These are phyloP conservation scores for Trichoderma sp. DNA, from an alignment of 2,329 filamentous ascomycete species.

Conservation along the genomic window DNA sequence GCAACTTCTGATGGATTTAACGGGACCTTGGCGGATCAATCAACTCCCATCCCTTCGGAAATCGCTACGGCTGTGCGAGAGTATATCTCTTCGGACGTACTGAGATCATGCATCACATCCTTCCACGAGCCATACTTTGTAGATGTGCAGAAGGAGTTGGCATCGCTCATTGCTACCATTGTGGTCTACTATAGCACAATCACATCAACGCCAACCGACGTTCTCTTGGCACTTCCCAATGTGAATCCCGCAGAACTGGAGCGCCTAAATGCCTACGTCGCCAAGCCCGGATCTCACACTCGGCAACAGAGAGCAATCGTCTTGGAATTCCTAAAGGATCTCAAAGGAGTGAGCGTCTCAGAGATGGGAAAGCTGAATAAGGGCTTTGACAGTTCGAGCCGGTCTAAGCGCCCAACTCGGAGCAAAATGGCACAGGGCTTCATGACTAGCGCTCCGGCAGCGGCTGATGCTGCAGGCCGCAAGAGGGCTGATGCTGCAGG, in stretches of 20 bases:
- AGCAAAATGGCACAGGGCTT: constrained; percentile 65
- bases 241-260: constrained; percentile 70
- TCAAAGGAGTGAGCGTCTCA: constrained; percentile 88
- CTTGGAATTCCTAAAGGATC: constrained; percentile 78
- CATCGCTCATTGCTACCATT: constrained; percentile 82
- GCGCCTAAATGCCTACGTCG: constrained; percentile 61
- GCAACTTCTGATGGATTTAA: constrained; percentile 31
- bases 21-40: constrained; percentile 37
- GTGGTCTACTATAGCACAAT: constrained; percentile 71
- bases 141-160: constrained; percentile 90
- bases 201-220: constrained; percentile 69
- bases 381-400: constrained; percentile 36
- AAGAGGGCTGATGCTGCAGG: constrained; percentile 7
- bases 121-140: constrained; percentile 97
- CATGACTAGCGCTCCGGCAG: constrained; percentile 52
- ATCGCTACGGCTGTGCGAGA: constrained; percentile 74
- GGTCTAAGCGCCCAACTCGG: constrained; percentile 33
- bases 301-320: constrained; percentile 79
- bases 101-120: constrained; percentile 86
- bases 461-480: constrained; percentile 26
- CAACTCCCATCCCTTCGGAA: constrained; percentile 48
- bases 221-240: constrained; percentile 79
- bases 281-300: constrained; percentile 60
- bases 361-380: constrained; percentile 84
- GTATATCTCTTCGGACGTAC: constrained; percentile 84